Base-by-base conservation (phyloP, 2,329 filamentous ascomycete species). In the Mycosphaerella arachidis region DNA sequence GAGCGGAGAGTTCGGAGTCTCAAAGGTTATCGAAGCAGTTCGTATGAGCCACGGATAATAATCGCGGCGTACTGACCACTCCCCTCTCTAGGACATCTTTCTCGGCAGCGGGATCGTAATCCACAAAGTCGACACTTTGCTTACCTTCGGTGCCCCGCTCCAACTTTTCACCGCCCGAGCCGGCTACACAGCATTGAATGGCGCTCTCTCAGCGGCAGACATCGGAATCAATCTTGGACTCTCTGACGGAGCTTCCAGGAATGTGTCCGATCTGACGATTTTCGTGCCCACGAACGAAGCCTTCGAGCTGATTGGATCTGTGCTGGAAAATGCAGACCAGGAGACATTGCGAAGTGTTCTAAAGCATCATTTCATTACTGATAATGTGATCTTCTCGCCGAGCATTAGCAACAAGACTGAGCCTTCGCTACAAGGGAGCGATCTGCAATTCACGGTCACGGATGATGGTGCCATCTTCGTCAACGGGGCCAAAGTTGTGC, bases 1-100 rank as follows among this genome's bases (percentile, higher is more conserved):
- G n/a, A 74, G 71, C 45, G 74, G 73, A 1, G 72, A 75, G 50
- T 64, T 70, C 37, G 70, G 66, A 3, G 31, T 74, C 1, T 72
- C 71, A 5, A 70, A 68, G 4, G 74, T 76, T 4, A 74, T 70
- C 16, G 59, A 73, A 60, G 73, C 74, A 27, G 63, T 65, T 35
- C 31, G 57, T 56, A 31, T 35, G 18, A 9, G 10, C n/a, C 24
- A 12, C 40, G 4, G 7, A 6, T 16, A 12, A 48, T 27, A 30
- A 2, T 12, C 29, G n/a, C 35, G 6, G 10, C 6, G 1, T n/a
- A 31, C 2, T 4, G 48, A 37, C 16, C 45, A n/a, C 48, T 37
- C n/a, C 13, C 29, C 5, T 20, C 1, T 16, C n/a, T 35, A 59
- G 57, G 57, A 59, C 20, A 59, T 59, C 18, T 33, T 20, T n/a